These are phyloP conservation scores for Malbranchea zuffiana DNA, from an alignment of 2,329 filamentous ascomycete species.

Conservation along the genomic window DNA sequence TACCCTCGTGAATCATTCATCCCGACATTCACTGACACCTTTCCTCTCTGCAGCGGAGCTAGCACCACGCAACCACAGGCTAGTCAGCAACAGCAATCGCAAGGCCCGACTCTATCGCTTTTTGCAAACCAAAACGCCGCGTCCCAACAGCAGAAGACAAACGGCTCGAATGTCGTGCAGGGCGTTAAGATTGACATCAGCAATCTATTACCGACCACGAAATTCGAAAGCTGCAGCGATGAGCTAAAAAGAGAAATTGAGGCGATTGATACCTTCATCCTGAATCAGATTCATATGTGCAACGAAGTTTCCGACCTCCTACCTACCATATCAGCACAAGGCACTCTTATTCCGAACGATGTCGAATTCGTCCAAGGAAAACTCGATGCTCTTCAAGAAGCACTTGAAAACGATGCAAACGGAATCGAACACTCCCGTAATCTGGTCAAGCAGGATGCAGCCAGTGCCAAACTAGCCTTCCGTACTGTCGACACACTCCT, in stretches of 20 bases:
- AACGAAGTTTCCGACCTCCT: slow-evolving; percentile 66
- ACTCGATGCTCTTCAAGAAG: slow-evolving; percentile 51
- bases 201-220: slow-evolving; percentile 73
- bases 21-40: slow-evolving; percentile 2
- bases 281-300: slow-evolving; percentile 61
- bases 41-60: slow-evolving; percentile 15
- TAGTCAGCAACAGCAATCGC: slow-evolving; percentile 37
- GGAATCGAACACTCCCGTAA: slow-evolving; percentile 48
- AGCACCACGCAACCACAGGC: slow-evolving; percentile 18
- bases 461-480: slow-evolving; percentile 61
- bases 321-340: slow-evolving; percentile 50
- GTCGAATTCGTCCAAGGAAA: slow-evolving; percentile 53
- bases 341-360: slow-evolving; percentile 54
- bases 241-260: slow-evolving; percentile 70
- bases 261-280: slow-evolving; percentile 66
- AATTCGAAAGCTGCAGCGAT: slow-evolving; percentile 81
- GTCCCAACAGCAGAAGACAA: slow-evolving; percentile 25
- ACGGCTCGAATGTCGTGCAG: slow-evolving; percentile 39
- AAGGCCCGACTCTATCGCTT: slow-evolving; percentile 35
- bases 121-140: slow-evolving; percentile 28
- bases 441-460: slow-evolving; percentile 53
- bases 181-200: slow-evolving; percentile 69
- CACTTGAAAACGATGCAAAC: slow-evolving; percentile 51
- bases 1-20: slow-evolving; percentile 1
- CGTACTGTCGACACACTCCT: slow-evolving; percentile 64